Evolutionary conservation across 1,284 basidiomycete genomes (phyloP).

Genomic region (Marasmius sp.): DNA sequence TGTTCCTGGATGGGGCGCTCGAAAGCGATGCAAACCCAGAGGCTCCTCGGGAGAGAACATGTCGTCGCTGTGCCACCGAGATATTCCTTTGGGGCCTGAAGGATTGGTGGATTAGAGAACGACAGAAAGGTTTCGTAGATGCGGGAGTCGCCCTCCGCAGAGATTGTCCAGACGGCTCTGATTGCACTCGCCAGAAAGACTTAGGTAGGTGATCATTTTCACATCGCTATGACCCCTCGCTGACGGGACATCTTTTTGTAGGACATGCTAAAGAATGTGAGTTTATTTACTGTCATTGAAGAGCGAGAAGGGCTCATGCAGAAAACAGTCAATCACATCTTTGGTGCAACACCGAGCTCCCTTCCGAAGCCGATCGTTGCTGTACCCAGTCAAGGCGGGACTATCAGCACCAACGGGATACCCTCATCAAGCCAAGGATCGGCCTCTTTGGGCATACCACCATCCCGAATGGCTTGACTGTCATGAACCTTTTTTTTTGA

Average conservation of each 20-base stretch:
- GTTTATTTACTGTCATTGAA: conserved; percentile 21
- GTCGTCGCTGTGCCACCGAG: conserved; percentile 70
- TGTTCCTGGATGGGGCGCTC: conserved; percentile 53
- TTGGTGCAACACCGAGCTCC: conserved; percentile 17
- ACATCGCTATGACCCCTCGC: not conserved
- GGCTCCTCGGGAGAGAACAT: conserved; percentile 57
- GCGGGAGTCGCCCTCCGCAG: conserved; percentile 49
- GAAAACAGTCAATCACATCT: conserved; percentile 48
- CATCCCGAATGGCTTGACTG: too few relatives aligned
- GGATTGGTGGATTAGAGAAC: conserved; percentile 79
- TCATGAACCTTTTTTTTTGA: too few relatives aligned
- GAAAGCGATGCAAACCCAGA: conserved; percentile 54
- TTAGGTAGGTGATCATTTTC: conserved; percentile 46
- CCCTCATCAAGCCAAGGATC: too few relatives aligned
- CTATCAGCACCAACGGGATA: too few relatives aligned
- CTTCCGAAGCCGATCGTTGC: not conserved
- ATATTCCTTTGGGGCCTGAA: conserved; percentile 70
- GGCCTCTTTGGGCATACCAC: too few relatives aligned
- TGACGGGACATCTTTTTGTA: conserved; percentile 23
- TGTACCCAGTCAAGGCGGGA: not conserved
- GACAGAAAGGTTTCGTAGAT: conserved; percentile 63
- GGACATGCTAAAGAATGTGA: conserved; percentile 73
- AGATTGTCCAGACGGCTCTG: conserved; percentile 61
- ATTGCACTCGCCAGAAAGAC: conserved; percentile 60
- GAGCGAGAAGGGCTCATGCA: conserved; percentile 5